phyloP scores from a whole-genome alignment of 2,329 filamentous ascomycete species.

The Hysterium pulicare region DNA sequence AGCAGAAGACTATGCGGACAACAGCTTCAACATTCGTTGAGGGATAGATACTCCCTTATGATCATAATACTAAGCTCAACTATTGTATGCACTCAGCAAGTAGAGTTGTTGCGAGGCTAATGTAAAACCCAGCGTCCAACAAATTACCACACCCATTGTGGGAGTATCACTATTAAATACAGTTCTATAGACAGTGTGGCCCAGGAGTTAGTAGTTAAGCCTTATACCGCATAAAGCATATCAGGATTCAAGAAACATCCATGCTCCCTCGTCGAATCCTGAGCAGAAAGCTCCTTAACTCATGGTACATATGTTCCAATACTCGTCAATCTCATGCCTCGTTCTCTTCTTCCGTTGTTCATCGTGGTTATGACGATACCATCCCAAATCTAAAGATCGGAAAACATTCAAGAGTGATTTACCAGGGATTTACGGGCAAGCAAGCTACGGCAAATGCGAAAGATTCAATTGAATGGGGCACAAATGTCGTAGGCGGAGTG shows the following conservation, averaged over 20 bases:
- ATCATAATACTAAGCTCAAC: too few relatives aligned
- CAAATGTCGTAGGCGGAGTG: constrained; percentile 75
- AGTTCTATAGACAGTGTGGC: too few relatives aligned
- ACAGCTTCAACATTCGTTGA: too few relatives aligned
- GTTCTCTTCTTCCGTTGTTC: constrained; percentile 28
- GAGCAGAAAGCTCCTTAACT: constrained; percentile 4
- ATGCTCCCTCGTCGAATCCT: constrained; percentile 3
- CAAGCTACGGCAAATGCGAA: constrained; percentile 72
- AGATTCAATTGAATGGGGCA: constrained; percentile 74
- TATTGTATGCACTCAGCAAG: too few relatives aligned
- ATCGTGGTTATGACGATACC: constrained; percentile 56
- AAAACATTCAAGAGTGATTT: constrained; percentile 63
- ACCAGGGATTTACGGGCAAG: constrained; percentile 67
- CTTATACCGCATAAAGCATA: neutral
- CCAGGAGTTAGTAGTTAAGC: too few relatives aligned
- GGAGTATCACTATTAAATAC: too few relatives aligned
- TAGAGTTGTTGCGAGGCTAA: too few relatives aligned
- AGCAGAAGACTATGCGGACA: too few relatives aligned
- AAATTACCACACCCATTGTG: too few relatives aligned
- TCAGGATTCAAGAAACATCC: neutral
- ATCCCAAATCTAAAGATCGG: constrained; percentile 65
- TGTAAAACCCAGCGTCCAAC: too few relatives aligned
- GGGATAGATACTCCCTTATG: too few relatives aligned
- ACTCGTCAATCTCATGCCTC: constrained; percentile 10
- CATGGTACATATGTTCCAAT: neutral